A percentile compares a stretch with the other conserved stretches of the same genome.
Conservation (phyloP, 2,329 filamentous ascomycete genomes). For the Penicillium sumatraense region DNA sequence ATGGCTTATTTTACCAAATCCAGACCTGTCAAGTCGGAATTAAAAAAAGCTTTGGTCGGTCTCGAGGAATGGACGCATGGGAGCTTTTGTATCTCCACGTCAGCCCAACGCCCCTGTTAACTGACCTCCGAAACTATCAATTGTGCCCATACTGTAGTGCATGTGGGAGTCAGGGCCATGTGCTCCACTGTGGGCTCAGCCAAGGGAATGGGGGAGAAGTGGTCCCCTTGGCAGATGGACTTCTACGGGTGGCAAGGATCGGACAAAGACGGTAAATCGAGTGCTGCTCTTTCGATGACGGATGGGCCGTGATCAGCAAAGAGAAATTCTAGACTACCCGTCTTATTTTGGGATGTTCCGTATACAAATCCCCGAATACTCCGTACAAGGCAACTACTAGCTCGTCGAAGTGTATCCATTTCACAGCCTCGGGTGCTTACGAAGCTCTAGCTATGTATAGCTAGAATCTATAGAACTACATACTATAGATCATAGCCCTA, state of each 20-base stretch:
- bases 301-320: slow-evolving; percentile 8
- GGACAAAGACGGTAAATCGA: slow-evolving; percentile 18
- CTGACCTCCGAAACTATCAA: slow-evolving; percentile 12
- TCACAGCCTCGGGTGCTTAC: slow-evolving; percentile 9
- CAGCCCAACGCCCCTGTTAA: slow-evolving; percentile 16
- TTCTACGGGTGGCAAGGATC: slow-evolving; percentile 15
- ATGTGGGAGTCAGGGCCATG: slow-evolving; percentile 21
- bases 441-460: background rate
- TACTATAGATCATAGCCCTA: too few species aligned
- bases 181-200: slow-evolving; percentile 29
- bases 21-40: slow-evolving; percentile 2
- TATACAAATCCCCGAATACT: background rate
- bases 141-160: slow-evolving; percentile 14
- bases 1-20: background rate
- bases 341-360: background rate
- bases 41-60: slow-evolving; percentile 1
- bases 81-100: slow-evolving; percentile 23
- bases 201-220: slow-evolving; percentile 10
- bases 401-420: background rate
- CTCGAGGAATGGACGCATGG: slow-evolving; percentile 3
- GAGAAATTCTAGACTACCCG: slow-evolving; percentile 6
- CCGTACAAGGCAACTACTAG: slow-evolving; percentile 1
- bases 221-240: slow-evolving; percentile 17
- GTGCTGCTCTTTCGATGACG: slow-evolving; percentile 14
- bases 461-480: background rate